Percentiles rank a stretch among this genome's conserved stretches.
These are phyloP conservation scores for Asterochloris erici DNA, from an alignment of 139 green algal genomes.

Conservation along the genomic window DNA sequence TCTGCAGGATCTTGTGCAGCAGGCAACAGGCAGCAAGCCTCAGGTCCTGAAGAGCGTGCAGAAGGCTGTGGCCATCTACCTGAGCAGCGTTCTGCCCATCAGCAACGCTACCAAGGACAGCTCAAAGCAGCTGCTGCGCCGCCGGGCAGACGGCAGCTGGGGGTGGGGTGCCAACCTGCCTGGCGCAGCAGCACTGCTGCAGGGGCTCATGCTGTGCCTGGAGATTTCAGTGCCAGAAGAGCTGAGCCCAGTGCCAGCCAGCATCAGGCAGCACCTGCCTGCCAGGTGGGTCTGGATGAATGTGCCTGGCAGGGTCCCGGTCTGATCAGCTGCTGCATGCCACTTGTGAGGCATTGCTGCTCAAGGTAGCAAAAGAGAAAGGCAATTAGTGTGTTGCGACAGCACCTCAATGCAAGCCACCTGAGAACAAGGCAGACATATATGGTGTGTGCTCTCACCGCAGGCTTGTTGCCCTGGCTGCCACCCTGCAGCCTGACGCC, in stretches of 20 bases:
- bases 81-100: not conserved
- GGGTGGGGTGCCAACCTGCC: constrained; percentile 12
- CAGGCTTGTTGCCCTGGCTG: constrained; percentile 16
- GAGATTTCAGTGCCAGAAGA: not conserved
- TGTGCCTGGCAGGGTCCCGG: too few species aligned
- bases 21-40: not conserved
- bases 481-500: not conserved
- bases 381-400: too few species aligned
- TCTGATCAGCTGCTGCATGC: too few species aligned
- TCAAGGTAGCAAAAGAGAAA: too few species aligned
- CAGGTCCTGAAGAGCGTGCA: not conserved
- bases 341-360: too few species aligned
- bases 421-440: too few species aligned
- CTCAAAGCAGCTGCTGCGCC: not conserved
- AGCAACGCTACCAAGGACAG: not conserved
- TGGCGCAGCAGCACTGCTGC: constrained; percentile 7
- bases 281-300: not conserved
- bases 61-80: not conserved
- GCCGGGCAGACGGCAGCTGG: not conserved
- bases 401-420: too few species aligned
- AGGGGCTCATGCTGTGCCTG: constrained; percentile 14
- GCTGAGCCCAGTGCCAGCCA: not conserved
- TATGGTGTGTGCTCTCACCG: too few species aligned
- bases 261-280: not conserved
- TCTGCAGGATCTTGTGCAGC: constrained; percentile 1